Conservation (phyloP, 176 grass and related monocot genomes). For the Oryza longistaminata region DNA sequence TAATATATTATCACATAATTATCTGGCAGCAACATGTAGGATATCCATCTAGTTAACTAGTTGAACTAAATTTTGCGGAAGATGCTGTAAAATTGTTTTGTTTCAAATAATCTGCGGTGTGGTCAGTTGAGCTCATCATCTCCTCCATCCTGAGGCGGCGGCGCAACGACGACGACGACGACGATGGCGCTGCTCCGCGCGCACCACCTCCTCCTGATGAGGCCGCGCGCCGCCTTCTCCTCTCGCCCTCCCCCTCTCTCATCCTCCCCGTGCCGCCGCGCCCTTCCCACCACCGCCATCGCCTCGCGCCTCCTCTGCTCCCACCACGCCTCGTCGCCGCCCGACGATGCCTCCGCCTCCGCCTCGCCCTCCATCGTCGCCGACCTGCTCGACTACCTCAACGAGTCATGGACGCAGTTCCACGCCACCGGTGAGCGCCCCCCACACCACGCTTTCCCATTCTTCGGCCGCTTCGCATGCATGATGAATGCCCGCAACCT, state of each 20-base stretch:
- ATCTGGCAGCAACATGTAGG: no score
- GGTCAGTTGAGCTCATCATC: no score
- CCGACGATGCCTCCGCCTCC: background rate
- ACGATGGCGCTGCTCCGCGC: conserved; percentile 53
- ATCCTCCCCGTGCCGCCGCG: conserved; percentile 7
- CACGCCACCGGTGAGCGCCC: conserved; percentile 71
- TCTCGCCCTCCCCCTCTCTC: background rate
- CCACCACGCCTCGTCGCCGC: background rate
- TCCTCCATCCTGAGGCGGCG: no score
- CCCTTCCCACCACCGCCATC: background rate
- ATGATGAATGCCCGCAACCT: background rate
- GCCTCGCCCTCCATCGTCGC: conserved; percentile 62
- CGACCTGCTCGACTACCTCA: conserved; percentile 91
- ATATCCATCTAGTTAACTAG: no score
- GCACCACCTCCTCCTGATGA: conserved; percentile 34
- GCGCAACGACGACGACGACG: no score
- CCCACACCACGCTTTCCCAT: background rate
- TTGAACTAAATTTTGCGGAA: no score
- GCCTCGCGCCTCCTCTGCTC: conserved; percentile 45
- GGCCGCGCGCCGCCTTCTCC: background rate
- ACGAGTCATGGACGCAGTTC: conserved; percentile 98
- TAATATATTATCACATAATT: no score
- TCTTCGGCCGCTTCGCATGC: background rate
- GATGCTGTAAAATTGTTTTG: no score
- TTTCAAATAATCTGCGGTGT: no score